Percentiles rank a stretch among this genome's conserved stretches.
Conservation (phyloP, 2,329 filamentous ascomycete genomes). For the Fusarium tanahbumbuense region DNA sequence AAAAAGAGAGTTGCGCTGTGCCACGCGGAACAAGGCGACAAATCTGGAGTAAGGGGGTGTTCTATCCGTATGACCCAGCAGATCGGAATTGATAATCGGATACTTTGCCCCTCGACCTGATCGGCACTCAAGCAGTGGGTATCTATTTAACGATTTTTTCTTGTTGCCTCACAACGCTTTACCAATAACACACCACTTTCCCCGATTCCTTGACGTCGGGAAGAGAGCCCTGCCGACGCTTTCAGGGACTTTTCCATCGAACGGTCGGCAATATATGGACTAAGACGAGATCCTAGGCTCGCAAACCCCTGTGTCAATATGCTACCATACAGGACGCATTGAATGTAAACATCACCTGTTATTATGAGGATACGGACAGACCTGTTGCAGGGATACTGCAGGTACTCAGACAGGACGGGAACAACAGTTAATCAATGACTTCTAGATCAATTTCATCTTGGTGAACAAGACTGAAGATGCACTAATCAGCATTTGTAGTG, state of each 20-base stretch:
- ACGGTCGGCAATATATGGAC: slow-evolving; percentile 23
- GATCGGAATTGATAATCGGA: slow-evolving; percentile 38
- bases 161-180: slow-evolving; percentile 6
- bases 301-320: slow-evolving; percentile 13
- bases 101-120: slow-evolving; percentile 28
- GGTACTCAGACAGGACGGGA: slow-evolving; percentile 3
- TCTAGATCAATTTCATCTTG: slow-evolving; percentile 25
- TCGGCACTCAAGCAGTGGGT: slow-evolving; percentile 24
- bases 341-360: slow-evolving; percentile 44
- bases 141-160: slow-evolving; percentile 25
- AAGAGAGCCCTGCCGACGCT: slow-evolving; percentile 34
- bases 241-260: slow-evolving; percentile 5
- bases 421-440: slow-evolving; percentile 12
- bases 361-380: slow-evolving; percentile 29
- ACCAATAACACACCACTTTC: slow-evolving; percentile 21
- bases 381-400: slow-evolving; percentile 24
- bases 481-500: slow-evolving; percentile 4
- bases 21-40: slow-evolving; percentile 22
- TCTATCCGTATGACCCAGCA: slow-evolving; percentile 21
- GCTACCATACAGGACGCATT: slow-evolving; percentile 35
- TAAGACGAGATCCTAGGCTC: slow-evolving; percentile 26
- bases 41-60: slow-evolving; percentile 17
- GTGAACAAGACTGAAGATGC: not conserved
- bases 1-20: slow-evolving; percentile 23
- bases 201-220: slow-evolving; percentile 24